Evolutionary conservation across 495 filamentous ascomycete species (phyloP), one percentile per base, ranked within the genome.

Genomic region (Collariella sp.): DNA sequence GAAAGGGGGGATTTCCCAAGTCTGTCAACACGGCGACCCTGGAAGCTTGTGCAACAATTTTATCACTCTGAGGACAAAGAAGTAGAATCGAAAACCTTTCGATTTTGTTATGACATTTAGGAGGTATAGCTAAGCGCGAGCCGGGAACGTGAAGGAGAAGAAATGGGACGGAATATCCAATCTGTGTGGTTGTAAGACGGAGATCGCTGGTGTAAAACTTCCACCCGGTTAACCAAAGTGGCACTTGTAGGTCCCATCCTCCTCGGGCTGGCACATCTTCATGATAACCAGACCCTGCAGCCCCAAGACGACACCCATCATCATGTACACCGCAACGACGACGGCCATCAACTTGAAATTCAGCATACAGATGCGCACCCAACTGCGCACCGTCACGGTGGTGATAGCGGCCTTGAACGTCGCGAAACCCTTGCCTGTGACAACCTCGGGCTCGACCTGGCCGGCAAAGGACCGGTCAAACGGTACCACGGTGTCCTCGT

Each of bases 361-460:
- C 11, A 89, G 74, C 73, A 83, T 83, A 56, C 82, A 65, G 53
- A 89, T 76, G 18, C 88, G 76, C 22, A 80, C 67, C 58, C 85
- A 81, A 47, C 83, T 81, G 50, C 77, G 69, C 59, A 80, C 76
- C 60, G 82, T 76, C 62, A 94, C 86, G 23, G 78, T 85, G 44
- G 69, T 76, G 82, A 87, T 84, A 0, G 87, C 88, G 58, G 89
- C 85, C 26, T 77, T 64, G 64, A 91, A 76, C 41, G 79, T 79
- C 50, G 86, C 74, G 56, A 75, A 78, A 60, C 86, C 84, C 64
- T 77, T 79, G 49, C 87, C 88, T 54, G 82, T 84, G 7, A 88
- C 70, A 41, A 86, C 76, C 19, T 77, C 79, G 19, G 83, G 71
- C 62, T 70, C 70, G 10, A 78, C 69, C 57, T 65, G 73, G 49